Base-by-base conservation (phyloP, 768 basidiomycete genomes). In the Tricholoma hemisulphureum region DNA sequence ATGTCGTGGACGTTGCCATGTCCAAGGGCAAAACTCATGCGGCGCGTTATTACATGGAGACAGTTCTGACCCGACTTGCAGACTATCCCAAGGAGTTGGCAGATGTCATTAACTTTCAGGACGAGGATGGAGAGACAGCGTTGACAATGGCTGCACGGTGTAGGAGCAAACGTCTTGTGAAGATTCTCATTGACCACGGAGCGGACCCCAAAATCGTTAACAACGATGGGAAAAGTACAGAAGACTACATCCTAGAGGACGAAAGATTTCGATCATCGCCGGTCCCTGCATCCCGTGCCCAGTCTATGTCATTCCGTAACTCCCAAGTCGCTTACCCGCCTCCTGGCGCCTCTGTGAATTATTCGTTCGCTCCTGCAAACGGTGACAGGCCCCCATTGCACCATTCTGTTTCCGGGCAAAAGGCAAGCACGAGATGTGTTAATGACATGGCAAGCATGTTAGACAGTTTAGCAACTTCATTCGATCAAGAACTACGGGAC, bases 11-110 rank as follows among this genome's bases (percentile, higher is more conserved):
- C 65, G 87, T 99, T 16, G 97, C 97, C 13, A 90, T 98, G 85
- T 87, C 93, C 35, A 98, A 98, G 73, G 92, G 92, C 54, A 99
- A 99, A 76, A 92, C 94, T 0, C 97, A 98, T 65, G 97, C 97
- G 2, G 93, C 96, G 8, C 84, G 95, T 21, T 99, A 99, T 75
- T 99, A 99, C 73, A 94, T 99, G 93, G 97, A 99, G 73, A 95
- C 93, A 0, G 87, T 98, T 37, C 81, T 99, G 54, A 80, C 78
- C 39, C 84, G 96, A 51, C 80, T 99, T 37, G 81, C 90, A 6
- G 95, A 95, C 67, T 99, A 92, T 75, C 95, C 97, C 1, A 91
- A 91, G 66, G 97, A 99, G 72, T 77, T 99, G 28, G 93, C 94
- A 29, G 97, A 99, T 67, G 93, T 99, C 48, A 94, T 99, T 73